phyloP scores from a whole-genome alignment of 1,284 basidiomycete genomes.

The Volvariella volvacea region DNA sequence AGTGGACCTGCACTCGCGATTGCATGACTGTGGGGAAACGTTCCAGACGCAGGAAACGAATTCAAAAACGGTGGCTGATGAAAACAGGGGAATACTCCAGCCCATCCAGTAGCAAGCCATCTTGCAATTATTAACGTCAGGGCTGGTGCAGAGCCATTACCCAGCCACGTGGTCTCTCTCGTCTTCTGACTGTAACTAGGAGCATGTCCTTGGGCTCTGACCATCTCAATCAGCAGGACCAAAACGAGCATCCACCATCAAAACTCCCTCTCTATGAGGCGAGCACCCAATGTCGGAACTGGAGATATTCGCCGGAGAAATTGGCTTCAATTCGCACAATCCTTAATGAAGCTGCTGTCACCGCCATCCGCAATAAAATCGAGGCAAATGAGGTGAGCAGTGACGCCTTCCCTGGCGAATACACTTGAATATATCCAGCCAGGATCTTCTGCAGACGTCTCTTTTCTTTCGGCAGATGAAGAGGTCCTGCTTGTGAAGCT shows the following conservation, averaged over 20 bases:
- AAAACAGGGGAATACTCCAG: too few species aligned
- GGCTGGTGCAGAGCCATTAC: too few species aligned
- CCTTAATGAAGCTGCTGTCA: slow-evolving; percentile 71
- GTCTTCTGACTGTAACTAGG: too few species aligned
- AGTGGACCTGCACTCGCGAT: background rate
- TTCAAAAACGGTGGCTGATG: too few species aligned
- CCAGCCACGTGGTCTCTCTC: too few species aligned
- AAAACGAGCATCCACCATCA: slow-evolving; percentile 7
- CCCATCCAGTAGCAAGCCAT: too few species aligned
- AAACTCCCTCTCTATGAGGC: slow-evolving; percentile 61
- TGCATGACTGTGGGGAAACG: background rate
- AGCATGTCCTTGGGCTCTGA: too few species aligned
- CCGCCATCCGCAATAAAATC: slow-evolving; percentile 67
- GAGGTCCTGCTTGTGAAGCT: slow-evolving; percentile 86
- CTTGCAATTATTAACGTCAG: too few species aligned
- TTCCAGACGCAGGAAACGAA: background rate
- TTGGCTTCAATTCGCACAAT: slow-evolving; percentile 53
- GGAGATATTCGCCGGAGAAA: slow-evolving; percentile 74
- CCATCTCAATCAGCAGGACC: too few species aligned
- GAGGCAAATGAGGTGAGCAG: slow-evolving; percentile 69
- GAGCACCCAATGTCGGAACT: slow-evolving; percentile 83
- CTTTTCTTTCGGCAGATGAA: slow-evolving; percentile 77
- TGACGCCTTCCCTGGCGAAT: slow-evolving; percentile 2
- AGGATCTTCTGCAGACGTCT: slow-evolving; percentile 60
- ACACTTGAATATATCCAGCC: slow-evolving; percentile 32